These are phyloP conservation scores for Chalciporus pseudorubinellus DNA, from an alignment of 768 basidiomycete species.

Conservation along the genomic window DNA sequence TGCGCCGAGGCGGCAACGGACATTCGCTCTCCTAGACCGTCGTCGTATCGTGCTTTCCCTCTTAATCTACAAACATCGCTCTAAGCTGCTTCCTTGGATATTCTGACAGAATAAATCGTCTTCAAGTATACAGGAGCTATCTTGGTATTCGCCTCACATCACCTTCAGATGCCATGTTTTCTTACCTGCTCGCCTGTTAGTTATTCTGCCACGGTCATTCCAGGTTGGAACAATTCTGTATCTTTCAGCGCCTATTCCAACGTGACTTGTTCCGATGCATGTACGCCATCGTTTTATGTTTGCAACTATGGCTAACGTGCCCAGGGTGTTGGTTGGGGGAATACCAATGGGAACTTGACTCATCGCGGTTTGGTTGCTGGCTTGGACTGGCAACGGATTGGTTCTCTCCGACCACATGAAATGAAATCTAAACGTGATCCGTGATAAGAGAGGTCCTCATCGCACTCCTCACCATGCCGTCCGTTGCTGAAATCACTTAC, in stretches of 20 bases:
- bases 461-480: constrained; percentile 17
- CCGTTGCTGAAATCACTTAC: constrained; percentile 25
- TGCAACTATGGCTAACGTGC: no score
- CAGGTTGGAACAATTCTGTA: no score
- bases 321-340: no score
- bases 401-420: no score
- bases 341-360: constrained; percentile 1
- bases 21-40: background rate
- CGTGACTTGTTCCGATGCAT: no score
- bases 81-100: no score
- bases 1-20: background rate
- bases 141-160: background rate
- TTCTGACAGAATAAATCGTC: no score
- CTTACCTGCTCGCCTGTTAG: background rate
- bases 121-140: no score
- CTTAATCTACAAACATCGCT: no score
- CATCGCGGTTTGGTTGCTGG: background rate
- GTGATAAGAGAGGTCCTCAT: background rate
- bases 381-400: background rate
- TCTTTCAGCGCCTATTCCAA: no score
- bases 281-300: no score
- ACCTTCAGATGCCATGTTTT: background rate
- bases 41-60: background rate
- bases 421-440: no score
- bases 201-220: background rate